Base-by-base conservation (phyloP, 2,329 filamentous ascomycete genomes). In the Gremmenia infestans region DNA sequence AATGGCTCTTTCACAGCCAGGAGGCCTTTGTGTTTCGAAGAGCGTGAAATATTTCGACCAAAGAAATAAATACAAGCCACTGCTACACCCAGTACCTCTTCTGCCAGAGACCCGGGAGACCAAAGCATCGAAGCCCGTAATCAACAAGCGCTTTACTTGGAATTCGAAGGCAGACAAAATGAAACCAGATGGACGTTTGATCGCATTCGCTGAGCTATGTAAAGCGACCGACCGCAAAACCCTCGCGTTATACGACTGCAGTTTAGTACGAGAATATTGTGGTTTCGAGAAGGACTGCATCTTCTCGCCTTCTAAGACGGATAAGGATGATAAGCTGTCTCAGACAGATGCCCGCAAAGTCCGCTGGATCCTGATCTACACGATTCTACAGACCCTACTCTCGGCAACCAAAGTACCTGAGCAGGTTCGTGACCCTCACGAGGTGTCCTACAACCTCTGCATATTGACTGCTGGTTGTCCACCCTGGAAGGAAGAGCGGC, bases 301-400 rank as follows among this genome's bases (percentile, higher is more conserved):
- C 19, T 71, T 77, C 48, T 71, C 72, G 0, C 76, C 79, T 2
- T 72, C 74, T 19, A 83, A 80, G 58, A 72, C 74, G 0, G 81
- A 86, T 56, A 82, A 81, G 55, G 57, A 69, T 36, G 81, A 83
- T 37, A 84, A 81, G 65, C 68, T 86, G 1, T 79, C 81, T 0
- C 72, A 83, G 11, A 74, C 79, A 8, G 89, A 93, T 60, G 87
- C 83, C 1, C 82, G 89, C 42, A 92, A 91, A 70, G 81, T 91
- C 15, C 79, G 89, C 40, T 94, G 89, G 89, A 81, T 92, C 32
- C 68, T 92, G 37, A 79, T 93, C 6, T 93, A 93, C 65, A 80
- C 83, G 17, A 79, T 83, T 3, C 79, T 90, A 55, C 89, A 94
- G 68, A 85, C 84, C n/a, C 77, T 94, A 1, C 78, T 81, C 9